phyloP scores from a whole-genome alignment of 208 protist species.

The Crithidia sp. region DNA sequence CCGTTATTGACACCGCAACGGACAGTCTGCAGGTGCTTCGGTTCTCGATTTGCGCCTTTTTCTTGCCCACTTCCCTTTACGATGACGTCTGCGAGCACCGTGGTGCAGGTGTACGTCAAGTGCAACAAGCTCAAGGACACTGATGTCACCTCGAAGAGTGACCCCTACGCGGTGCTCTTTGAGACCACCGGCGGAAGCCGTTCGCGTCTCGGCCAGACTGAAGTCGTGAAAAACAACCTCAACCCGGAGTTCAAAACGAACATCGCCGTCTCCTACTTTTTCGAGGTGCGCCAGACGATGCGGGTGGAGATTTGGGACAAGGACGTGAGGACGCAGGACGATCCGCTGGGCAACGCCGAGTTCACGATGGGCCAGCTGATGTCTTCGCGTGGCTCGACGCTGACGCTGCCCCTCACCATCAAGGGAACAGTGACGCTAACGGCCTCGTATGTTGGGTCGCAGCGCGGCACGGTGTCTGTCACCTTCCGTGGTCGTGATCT shows the following conservation, averaged over 20 bases:
- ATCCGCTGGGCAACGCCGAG: slow-evolving; percentile 33
- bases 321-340: slow-evolving; percentile 28
- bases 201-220: neutral
- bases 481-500: slow-evolving; percentile 31
- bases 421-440: slow-evolving; percentile 39
- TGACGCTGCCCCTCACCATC: slow-evolving; percentile 20
- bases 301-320: slow-evolving; percentile 34
- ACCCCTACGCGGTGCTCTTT: slow-evolving; percentile 6
- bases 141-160: slow-evolving; percentile 7
- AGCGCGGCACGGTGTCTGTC: slow-evolving; percentile 22
- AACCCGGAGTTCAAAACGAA: slow-evolving; percentile 44
- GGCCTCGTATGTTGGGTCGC: slow-evolving; percentile 6
- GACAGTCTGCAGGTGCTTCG: too few species aligned
- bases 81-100: neutral
- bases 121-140: slow-evolving; percentile 9
- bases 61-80: neutral
- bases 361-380: slow-evolving; percentile 38
- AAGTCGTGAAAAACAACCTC: slow-evolving; percentile 33
- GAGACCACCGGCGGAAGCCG: neutral
- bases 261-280: slow-evolving; percentile 40
- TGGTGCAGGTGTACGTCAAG: slow-evolving; percentile 7
- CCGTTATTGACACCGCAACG: too few species aligned
- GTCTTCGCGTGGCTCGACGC: slow-evolving; percentile 8
- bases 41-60: too few species aligned
- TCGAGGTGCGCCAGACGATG: slow-evolving; percentile 39